Percentiles rank a stretch among this genome's conserved stretches.
Conservation (phyloP, 1,139 yeast species). For the Kodamaea suecica region DNA sequence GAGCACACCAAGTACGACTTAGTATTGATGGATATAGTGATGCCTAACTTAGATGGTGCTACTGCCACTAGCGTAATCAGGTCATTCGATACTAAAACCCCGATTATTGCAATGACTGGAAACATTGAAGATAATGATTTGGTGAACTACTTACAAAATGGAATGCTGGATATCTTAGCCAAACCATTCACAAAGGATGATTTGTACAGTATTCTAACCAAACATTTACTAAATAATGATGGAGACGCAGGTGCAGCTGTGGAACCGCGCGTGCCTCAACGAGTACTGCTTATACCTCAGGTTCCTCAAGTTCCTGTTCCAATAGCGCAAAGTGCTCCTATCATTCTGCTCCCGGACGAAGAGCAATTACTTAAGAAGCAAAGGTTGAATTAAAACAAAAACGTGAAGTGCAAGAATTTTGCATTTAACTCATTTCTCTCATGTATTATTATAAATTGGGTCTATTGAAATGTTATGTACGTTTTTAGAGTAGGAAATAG, state of each 20-base stretch:
- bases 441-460: no score
- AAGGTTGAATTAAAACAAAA: slow-evolving; percentile 11
- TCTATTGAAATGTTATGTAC: no score
- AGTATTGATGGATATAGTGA: slow-evolving; percentile 88
- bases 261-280: slow-evolving; percentile 3
- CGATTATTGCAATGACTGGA: slow-evolving; percentile 93
- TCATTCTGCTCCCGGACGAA: slow-evolving; percentile 4
- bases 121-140: slow-evolving; percentile 78
- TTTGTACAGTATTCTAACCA: slow-evolving; percentile 67
- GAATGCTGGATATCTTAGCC: slow-evolving; percentile 88
- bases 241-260: slow-evolving; percentile 8
- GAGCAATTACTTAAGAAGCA: slow-evolving; percentile 18
- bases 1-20: slow-evolving; percentile 76
- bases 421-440: no score
- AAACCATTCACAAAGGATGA: slow-evolving; percentile 91
- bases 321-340: not conserved
- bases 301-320: slow-evolving; percentile 11
- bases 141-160: slow-evolving; percentile 78
- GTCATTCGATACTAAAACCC: slow-evolving; percentile 77
- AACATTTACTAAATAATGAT: slow-evolving; percentile 47
- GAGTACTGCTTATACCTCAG: slow-evolving; percentile 1
- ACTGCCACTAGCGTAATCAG: slow-evolving; percentile 86
- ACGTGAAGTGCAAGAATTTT: no score
- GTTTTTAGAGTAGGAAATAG: no score
- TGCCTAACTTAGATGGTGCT: slow-evolving; percentile 94